These are phyloP conservation scores for Rhizoctonia solani DNA, from an alignment of 1,284 basidiomycete genomes.

Conservation along the genomic window DNA sequence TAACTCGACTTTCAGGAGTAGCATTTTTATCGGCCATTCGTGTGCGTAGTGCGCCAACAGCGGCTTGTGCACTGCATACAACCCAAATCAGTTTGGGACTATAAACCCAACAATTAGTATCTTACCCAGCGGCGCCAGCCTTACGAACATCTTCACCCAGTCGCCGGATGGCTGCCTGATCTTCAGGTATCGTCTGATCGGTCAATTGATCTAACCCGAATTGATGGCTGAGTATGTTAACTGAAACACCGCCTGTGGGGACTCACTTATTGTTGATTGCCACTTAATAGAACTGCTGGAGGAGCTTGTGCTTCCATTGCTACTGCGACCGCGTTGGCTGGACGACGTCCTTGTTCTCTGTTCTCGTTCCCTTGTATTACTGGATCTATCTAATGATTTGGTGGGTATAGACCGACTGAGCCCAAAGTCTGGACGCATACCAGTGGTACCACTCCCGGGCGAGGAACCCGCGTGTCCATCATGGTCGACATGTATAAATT, in stretches of 20 bases:
- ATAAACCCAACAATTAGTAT: background rate
- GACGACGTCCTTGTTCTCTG: background rate
- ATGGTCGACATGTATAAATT: conserved; percentile 21
- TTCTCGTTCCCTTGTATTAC: background rate
- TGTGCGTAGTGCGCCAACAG: conserved; percentile 6
- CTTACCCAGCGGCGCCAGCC: conserved; percentile 15
- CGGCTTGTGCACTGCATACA: conserved; percentile 13
- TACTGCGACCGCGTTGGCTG: conserved; percentile 4
- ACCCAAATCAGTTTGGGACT: background rate
- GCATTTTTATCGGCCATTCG: conserved; percentile 15
- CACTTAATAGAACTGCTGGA: conserved; percentile 9
- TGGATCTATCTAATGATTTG: conserved; percentile 7
- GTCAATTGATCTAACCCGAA: background rate
- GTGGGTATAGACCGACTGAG: background rate
- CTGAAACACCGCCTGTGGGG: background rate
- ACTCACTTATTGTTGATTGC: conserved; percentile 23
- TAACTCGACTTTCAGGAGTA: background rate
- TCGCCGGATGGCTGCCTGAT: conserved; percentile 7
- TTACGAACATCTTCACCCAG: conserved; percentile 23
- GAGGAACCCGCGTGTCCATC: background rate
- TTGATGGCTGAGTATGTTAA: background rate
- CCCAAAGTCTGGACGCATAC: background rate
- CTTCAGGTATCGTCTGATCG: conserved; percentile 20
- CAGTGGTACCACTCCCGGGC: conserved; percentile 3
- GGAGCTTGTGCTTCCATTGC: background rate